A percentile compares a stretch with the other conserved stretches of the same genome.
Conservation (phyloP, 2,329 filamentous ascomycete species). For the Lasiodiplodia sp. region DNA sequence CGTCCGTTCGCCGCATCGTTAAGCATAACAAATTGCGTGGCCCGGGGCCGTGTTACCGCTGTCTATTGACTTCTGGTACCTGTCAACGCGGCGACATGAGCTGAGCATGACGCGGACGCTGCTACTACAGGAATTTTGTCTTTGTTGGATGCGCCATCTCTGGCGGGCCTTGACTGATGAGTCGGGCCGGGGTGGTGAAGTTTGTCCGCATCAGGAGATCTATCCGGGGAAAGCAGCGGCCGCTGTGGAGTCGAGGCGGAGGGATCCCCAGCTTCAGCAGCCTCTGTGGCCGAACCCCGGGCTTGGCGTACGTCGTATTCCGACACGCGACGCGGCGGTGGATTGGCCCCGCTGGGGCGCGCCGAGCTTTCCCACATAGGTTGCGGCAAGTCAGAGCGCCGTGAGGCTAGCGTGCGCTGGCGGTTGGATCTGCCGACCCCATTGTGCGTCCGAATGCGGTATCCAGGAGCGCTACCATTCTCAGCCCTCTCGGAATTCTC, state of each 20-base stretch:
- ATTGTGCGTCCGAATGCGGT: neutral
- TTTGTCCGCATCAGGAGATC: conserved; percentile 23
- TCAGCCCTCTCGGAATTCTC: neutral
- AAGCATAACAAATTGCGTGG: neutral
- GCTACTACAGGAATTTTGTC: neutral
- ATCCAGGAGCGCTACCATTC: neutral
- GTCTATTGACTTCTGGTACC: neutral
- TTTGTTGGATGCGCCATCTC: neutral
- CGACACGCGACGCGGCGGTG: conserved; percentile 11
- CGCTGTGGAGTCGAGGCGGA: conserved; percentile 20
- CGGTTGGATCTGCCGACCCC: neutral
- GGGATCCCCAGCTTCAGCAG: conserved; percentile 21
- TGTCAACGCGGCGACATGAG: neutral
- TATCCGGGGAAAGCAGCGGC: conserved; percentile 15
- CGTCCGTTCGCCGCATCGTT: neutral
- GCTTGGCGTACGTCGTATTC: conserved; percentile 18
- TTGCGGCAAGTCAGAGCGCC: neutral
- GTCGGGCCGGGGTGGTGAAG: conserved; percentile 7
- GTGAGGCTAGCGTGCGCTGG: neutral
- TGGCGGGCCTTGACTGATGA: neutral
- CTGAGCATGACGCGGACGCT: neutral
- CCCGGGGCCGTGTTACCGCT: neutral
- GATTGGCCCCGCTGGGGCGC: conserved; percentile 6
- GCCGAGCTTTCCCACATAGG: conserved; percentile 2
- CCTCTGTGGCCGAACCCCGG: conserved; percentile 3